Evolutionary conservation across 306 rosid genomes (phyloP).

Genomic region (Fragaria nilgerrensis): DNA sequence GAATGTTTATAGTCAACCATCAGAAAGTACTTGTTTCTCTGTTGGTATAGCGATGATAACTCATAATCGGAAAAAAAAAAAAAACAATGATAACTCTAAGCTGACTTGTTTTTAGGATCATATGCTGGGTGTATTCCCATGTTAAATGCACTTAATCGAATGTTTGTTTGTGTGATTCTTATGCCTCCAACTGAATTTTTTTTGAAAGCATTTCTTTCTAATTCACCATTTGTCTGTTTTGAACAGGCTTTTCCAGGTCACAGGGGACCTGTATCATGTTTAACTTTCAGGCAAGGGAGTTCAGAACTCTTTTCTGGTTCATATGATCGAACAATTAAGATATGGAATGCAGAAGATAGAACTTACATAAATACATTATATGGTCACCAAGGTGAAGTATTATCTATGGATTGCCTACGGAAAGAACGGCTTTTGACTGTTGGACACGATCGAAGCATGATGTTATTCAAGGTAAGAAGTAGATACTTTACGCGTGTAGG

Average conservation of each 20-base stretch:
- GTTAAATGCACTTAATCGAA: neutral
- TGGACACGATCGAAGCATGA: conserved; percentile 93
- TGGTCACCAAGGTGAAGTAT: conserved; percentile 92
- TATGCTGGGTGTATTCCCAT: neutral
- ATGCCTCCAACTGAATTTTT: too few relatives aligned
- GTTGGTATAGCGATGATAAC: neutral
- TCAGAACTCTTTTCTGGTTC: conserved; percentile 96
- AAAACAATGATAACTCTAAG: neutral
- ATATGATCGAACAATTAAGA: conserved; percentile 81
- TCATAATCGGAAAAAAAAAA: neutral
- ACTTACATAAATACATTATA: conserved; percentile 78
- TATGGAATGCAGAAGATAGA: conserved; percentile 98
- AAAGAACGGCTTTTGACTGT: conserved; percentile 80
- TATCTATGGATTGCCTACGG: conserved; percentile 73
- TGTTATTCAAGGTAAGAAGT: conserved; percentile 72
- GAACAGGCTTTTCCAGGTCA: conserved; percentile 95
- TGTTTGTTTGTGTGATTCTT: neutral
- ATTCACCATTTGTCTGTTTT: conserved; percentile 18
- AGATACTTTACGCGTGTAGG: neutral
- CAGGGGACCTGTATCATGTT: conserved; percentile 76
- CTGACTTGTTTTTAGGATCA: neutral
- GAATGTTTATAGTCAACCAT: neutral
- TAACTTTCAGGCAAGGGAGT: conserved; percentile 88
- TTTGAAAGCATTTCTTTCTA: conserved; percentile 8
- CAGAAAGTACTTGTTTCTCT: neutral